phyloP scores from a whole-genome alignment of 2,329 filamentous ascomycete genomes.

The Periconia sp. region DNA sequence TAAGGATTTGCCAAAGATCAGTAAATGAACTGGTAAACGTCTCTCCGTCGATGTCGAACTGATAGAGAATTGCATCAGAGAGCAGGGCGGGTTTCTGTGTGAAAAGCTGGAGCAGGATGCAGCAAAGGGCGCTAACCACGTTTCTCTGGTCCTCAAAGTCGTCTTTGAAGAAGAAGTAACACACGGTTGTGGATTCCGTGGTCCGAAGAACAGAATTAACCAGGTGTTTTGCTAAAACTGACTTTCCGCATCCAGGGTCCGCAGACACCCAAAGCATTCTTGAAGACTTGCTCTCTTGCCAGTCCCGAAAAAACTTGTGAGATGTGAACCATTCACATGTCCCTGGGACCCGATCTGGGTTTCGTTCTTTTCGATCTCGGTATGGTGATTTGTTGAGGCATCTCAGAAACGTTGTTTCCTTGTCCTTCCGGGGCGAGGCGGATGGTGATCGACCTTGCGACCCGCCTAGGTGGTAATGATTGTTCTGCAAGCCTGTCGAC shows the following conservation, averaged over 20 bases:
- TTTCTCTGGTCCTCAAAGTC: conserved; percentile 3
- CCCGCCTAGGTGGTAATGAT: too few species aligned
- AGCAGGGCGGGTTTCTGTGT: background rate
- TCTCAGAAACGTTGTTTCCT: too few species aligned
- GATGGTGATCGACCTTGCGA: too few species aligned
- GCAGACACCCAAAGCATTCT: conserved; percentile 29
- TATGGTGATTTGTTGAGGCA: too few species aligned
- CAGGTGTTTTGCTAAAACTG: conserved; percentile 22
- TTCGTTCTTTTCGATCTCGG: background rate
- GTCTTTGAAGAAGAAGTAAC: conserved; percentile 17
- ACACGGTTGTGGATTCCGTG: conserved; percentile 1
- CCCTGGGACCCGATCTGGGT: background rate
- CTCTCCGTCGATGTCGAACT: too few species aligned
- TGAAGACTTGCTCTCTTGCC: background rate
- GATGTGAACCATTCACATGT: background rate
- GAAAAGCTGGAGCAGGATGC: conserved; percentile 10
- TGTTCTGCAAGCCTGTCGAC: too few species aligned
- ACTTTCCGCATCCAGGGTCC: conserved; percentile 33
- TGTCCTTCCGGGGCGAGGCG: too few species aligned
- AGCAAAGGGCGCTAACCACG: conserved; percentile 3
- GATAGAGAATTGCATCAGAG: too few species aligned
- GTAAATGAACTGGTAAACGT: too few species aligned
- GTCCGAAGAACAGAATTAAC: conserved; percentile 4
- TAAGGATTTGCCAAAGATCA: too few species aligned
- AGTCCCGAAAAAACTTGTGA: background rate